Base-by-base conservation (phyloP, 169 alveolate species). In the Babesia ovis region DNA sequence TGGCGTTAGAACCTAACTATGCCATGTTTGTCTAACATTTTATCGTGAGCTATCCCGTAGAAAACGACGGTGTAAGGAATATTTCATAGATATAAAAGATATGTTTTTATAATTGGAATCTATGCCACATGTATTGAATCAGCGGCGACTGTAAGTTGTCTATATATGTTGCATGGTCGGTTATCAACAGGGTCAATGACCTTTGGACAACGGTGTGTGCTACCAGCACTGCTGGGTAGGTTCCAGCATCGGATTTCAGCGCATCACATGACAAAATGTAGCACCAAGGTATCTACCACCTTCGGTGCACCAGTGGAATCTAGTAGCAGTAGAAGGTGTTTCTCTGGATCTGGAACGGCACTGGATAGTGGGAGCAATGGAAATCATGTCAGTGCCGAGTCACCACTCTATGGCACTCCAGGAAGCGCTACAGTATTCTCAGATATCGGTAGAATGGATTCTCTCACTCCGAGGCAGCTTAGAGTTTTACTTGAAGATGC, bases 391-490 rank as follows among this genome's bases (percentile, higher is more conserved):
- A 23, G 42, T 14, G 31, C 59, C 25, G 61, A 64, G 0, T 27
- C 46, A n/a, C 32, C 74, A 12, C 50, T 64, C 32, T 79, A 68
- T 48, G 34, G 48, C 27, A 79, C 87, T 0, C 82, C 83, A 5
- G 67, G 75, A 11, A 72, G 85, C 42, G 56, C 68, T n/a, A 34
- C 46, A 4, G 89, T 81, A 4, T 81, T 81, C 67, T 62, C 85
- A 4, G 89, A 81, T 34, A 71, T 81, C n/a, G 35, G 62, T 23
- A 48, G 66, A 41, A 72, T 81, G 83, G 87, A 80, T 27, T 37
- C 88, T 37, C 46, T 89, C 48, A 53, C 80, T 34, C 85, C 89
- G 12, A 77, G 90, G 53, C 86, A 89, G 56, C 68, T 89, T 20
- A 62, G 93, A 3, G 75, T 71, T 12, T 57, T 89, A 31, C 74